Evolutionary conservation across 768 basidiomycete genomes (phyloP).

Genomic region (Hericium alpestre): DNA sequence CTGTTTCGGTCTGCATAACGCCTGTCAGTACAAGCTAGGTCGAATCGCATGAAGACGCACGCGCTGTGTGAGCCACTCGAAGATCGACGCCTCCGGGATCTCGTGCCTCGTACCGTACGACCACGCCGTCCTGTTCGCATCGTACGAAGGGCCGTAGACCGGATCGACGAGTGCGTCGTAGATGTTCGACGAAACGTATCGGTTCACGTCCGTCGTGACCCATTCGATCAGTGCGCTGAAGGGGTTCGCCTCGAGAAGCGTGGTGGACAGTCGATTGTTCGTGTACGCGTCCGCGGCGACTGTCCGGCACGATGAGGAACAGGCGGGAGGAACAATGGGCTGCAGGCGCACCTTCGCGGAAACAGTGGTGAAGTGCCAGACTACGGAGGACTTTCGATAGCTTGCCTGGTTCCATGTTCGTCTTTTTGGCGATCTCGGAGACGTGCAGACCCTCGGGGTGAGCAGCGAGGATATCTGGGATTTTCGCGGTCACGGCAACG

Average conservation of each 20-base stretch:
- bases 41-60: not conserved
- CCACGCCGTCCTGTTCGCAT: constrained; percentile 14
- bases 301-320: not conserved
- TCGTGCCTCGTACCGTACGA: not conserved
- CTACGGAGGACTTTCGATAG: constrained; percentile 21
- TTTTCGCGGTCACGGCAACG: constrained; percentile 16
- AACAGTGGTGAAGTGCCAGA: constrained; percentile 22
- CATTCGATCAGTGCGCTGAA: not conserved
- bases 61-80: not conserved
- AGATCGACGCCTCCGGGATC: not conserved
- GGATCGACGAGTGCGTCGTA: constrained; percentile 18
- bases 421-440: constrained; percentile 15
- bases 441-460: constrained; percentile 21
- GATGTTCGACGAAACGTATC: constrained; percentile 3
- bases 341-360: constrained; percentile 18
- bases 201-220: not conserved
- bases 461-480: constrained; percentile 18
- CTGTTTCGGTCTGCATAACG: not conserved
- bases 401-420: constrained; percentile 19
- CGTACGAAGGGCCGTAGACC: constrained; percentile 16
- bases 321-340: too few species aligned
- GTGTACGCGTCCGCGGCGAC: constrained; percentile 17
- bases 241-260: constrained; percentile 10
- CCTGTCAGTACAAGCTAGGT: too few species aligned
- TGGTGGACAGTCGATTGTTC: constrained; percentile 25